Percentiles rank a stretch among this genome's conserved stretches.
These are phyloP conservation scores for Myxozyma monticola DNA, from an alignment of 805 yeast genomes.

Conservation along the genomic window DNA sequence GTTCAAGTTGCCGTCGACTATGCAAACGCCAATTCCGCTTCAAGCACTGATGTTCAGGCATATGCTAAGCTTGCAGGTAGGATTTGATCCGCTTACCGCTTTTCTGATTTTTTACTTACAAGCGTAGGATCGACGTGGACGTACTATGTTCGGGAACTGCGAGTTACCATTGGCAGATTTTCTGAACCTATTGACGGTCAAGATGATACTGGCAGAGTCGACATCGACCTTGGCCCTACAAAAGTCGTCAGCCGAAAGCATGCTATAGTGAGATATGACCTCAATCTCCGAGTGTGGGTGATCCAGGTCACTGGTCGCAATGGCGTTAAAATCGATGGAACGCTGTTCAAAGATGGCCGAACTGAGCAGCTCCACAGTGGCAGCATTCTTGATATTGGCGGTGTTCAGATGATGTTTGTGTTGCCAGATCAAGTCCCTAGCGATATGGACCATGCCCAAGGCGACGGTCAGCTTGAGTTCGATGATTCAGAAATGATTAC, in stretches of 20 bases:
- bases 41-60: slow-evolving; percentile 82
- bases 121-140: slow-evolving; percentile 68
- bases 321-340: slow-evolving; percentile 87
- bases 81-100: not conserved
- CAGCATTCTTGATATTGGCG: slow-evolving; percentile 91
- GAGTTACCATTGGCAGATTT: slow-evolving; percentile 82
- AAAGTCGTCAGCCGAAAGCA: slow-evolving; percentile 94
- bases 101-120: not conserved
- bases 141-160: slow-evolving; percentile 77
- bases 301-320: slow-evolving; percentile 81
- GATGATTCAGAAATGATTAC: slow-evolving; percentile 17
- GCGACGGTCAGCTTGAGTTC: slow-evolving; percentile 10
- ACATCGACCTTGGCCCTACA: slow-evolving; percentile 94
- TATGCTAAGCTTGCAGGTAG: slow-evolving; percentile 93
- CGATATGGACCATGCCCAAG: slow-evolving; percentile 15
- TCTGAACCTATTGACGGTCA: slow-evolving; percentile 45
- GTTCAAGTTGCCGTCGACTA: slow-evolving; percentile 73
- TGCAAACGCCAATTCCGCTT: slow-evolving; percentile 66
- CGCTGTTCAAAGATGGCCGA: slow-evolving; percentile 43
- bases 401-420: slow-evolving; percentile 98
- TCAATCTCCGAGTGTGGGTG: slow-evolving; percentile 80
- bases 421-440: slow-evolving; percentile 62
- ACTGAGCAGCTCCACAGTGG: slow-evolving; percentile 68
- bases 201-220: slow-evolving; percentile 45
- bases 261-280: slow-evolving; percentile 78